Evolutionary conservation across 139 green algal species (phyloP).

Genomic region (Mesotaenium endlicherianum): DNA sequence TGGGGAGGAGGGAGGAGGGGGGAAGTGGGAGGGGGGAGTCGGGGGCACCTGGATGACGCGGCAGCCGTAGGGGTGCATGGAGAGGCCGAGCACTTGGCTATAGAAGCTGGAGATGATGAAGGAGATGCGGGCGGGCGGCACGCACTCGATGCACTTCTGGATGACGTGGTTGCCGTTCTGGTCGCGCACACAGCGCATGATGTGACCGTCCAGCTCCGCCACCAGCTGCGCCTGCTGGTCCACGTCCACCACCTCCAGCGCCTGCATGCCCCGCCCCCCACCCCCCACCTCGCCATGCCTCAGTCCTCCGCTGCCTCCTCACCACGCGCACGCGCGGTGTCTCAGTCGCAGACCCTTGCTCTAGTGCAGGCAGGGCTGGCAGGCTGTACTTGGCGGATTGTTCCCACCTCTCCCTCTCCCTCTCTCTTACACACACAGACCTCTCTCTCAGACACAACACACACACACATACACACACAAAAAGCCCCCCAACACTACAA

Average conservation of each 20-base stretch:
- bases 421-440: background rate
- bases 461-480: too few species aligned
- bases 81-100: constrained; percentile 69
- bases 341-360: too few species aligned
- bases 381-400: too few species aligned
- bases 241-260: constrained; percentile 54
- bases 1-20: background rate
- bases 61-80: constrained; percentile 86
- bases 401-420: background rate
- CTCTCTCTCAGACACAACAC: background rate
- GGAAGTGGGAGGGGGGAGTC: background rate
- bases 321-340: background rate
- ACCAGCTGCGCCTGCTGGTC: constrained; percentile 54
- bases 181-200: constrained; percentile 78
- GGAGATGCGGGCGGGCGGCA: constrained; percentile 63
- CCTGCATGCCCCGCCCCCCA: constrained; percentile 35
- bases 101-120: constrained; percentile 75
- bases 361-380: too few species aligned
- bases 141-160: constrained; percentile 87
- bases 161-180: constrained; percentile 97
- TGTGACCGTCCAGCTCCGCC: constrained; percentile 67
- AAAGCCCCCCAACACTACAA: background rate
- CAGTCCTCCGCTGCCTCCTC: background rate
- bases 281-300: background rate
- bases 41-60: constrained; percentile 78